Conservation (phyloP, 208 protist species). For the Leishmania amazonensis region DNA sequence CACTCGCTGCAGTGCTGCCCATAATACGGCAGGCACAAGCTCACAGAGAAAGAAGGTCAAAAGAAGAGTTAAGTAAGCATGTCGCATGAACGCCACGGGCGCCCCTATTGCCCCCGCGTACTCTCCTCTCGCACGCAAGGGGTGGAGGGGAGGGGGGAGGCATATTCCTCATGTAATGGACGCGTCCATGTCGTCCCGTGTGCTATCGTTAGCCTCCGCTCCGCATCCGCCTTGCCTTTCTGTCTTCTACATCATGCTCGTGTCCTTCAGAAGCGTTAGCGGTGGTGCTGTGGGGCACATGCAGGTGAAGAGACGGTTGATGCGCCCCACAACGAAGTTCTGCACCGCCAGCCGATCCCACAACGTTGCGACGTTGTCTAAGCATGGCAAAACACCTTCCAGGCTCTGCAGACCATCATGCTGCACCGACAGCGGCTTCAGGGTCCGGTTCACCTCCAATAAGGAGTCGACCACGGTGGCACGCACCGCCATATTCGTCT, state of each 20-base stretch:
- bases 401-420: constrained; percentile 1
- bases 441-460: constrained; percentile 44
- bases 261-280: constrained; percentile 33
- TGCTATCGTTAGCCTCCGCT: background rate
- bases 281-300: constrained; percentile 58
- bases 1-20: background rate
- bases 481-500: constrained; percentile 68
- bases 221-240: too few species aligned
- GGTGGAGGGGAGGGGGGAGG: background rate
- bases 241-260: constrained; percentile 30
- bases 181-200: background rate
- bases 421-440: constrained; percentile 17
- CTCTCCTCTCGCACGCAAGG: background rate
- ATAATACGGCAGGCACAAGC: background rate
- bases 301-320: constrained; percentile 65
- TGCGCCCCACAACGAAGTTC: constrained; percentile 57
- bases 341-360: constrained; percentile 59
- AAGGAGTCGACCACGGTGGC: constrained; percentile 53
- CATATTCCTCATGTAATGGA: background rate
- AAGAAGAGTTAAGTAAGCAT: background rate
- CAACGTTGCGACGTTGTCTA: constrained; percentile 35
- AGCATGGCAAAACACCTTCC: constrained; percentile 21
- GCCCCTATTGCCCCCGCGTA: background rate
- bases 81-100: background rate
- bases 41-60: background rate